Conservation (phyloP, 2,329 filamentous ascomycete genomes). For the Zymoseptoria ardabiliae region DNA sequence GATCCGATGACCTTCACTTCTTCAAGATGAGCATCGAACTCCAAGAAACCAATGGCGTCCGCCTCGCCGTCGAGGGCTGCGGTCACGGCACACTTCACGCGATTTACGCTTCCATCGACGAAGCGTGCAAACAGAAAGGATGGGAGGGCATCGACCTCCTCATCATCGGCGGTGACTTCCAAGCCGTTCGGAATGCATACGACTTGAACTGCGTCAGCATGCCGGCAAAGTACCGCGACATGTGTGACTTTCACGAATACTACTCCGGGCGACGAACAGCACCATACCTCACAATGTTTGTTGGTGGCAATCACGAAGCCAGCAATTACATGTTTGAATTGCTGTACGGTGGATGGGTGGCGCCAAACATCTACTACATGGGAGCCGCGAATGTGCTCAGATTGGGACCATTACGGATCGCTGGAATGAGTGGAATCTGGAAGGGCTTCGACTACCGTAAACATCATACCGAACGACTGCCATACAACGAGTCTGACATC, state of each 20-base stretch:
- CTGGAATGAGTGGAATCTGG: constrained; percentile 89
- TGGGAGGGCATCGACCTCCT: constrained; percentile 82
- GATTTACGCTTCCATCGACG: constrained; percentile 74
- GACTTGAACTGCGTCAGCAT: constrained; percentile 87
- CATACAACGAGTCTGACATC: constrained; percentile 70
- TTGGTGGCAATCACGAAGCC: constrained; percentile 93
- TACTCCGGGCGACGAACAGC: constrained; percentile 72
- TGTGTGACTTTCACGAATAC: constrained; percentile 92
- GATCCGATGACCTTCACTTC: background rate
- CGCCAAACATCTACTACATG: constrained; percentile 94
- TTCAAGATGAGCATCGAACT: constrained; percentile 11
- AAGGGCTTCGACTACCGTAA: constrained; percentile 83
- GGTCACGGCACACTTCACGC: constrained; percentile 87
- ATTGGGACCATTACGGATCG: constrained; percentile 77
- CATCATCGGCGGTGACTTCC: constrained; percentile 94
- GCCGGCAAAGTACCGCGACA: constrained; percentile 74
- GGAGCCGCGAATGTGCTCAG: constrained; percentile 85
- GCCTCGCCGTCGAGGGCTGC: constrained; percentile 81
- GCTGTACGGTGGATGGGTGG: constrained; percentile 94
- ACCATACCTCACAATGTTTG: constrained; percentile 85
- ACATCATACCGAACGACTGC: constrained; percentile 75
- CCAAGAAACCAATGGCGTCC: constrained; percentile 37
- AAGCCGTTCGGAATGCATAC: constrained; percentile 79
- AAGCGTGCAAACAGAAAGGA: constrained; percentile 59
- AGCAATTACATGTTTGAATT: constrained; percentile 85